A percentile compares a stretch with the other conserved stretches of the same genome.
phyloP scores from a whole-genome alignment of 805 yeast species.

The Kodamaea fukazawae region DNA sequence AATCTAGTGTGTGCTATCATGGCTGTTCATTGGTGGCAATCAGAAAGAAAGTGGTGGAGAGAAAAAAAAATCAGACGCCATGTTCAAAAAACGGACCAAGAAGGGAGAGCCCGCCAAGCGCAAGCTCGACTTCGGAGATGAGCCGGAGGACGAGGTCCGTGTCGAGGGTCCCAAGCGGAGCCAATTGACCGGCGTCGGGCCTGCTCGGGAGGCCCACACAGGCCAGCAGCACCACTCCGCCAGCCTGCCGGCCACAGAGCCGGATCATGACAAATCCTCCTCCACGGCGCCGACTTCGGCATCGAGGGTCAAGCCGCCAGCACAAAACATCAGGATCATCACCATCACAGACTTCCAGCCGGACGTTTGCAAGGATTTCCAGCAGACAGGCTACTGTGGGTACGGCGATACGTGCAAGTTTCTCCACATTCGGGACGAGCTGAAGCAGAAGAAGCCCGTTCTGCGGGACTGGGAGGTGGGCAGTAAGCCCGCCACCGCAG shows the following conservation, averaged over 20 bases:
- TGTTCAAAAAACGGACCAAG: constrained; percentile 14
- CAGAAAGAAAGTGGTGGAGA: too few relatives aligned
- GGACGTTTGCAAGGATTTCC: constrained; percentile 90
- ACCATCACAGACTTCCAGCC: constrained; percentile 84
- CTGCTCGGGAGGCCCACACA: neutral
- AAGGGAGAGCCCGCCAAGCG: constrained; percentile 8
- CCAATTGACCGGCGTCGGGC: neutral
- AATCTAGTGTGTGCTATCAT: too few relatives aligned
- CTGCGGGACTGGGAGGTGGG: constrained; percentile 67
- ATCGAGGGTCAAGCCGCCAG: constrained; percentile 24
- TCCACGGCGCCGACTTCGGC: constrained; percentile 5
- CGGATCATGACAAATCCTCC: neutral
- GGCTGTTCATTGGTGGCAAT: too few relatives aligned
- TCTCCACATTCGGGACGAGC: constrained; percentile 85
- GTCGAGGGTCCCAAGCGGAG: neutral
- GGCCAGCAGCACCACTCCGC: too few relatives aligned
- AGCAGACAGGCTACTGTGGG: constrained; percentile 92
- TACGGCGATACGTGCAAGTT: constrained; percentile 97
- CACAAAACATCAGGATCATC: constrained; percentile 54
- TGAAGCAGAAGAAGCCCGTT: constrained; percentile 64
- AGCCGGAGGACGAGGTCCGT: neutral
- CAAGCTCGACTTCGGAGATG: constrained; percentile 9
- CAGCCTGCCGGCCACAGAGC: neutral
- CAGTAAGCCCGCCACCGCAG: constrained; percentile 17
- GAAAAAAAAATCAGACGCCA: neutral